Base-by-base conservation (phyloP, 1,284 basidiomycete species). In the Volvariella surrecta region DNA sequence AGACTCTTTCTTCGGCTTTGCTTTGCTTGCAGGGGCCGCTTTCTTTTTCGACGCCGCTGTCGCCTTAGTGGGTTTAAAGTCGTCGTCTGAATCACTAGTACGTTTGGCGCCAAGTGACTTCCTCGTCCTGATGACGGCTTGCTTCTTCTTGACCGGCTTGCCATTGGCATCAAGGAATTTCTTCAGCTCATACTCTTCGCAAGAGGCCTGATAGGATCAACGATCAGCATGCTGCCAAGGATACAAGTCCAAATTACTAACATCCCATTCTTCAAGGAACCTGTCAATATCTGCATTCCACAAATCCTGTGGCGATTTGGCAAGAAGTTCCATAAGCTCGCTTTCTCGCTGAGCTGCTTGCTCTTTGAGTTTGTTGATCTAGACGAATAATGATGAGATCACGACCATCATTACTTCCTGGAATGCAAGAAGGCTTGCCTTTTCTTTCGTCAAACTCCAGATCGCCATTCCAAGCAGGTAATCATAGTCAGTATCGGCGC, bases 401-500 rank as follows among this genome's bases (percentile, higher is more conserved):
- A 6, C 38, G 10, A 18, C 24, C 30, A 10, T 40, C 44, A 32
- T 46, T 32, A 46, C 37, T 31, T 20, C 18, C 18, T 24, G 31
- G 24, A 7, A 31, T 10, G 3, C 16, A 16, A 3, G 18, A 22
- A 2, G 37, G 56, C 71, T 16, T 46, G 88, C 92, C 80, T 88
- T 95, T 66, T 99, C 95, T 53, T 77, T 82, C 1, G 96, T 99
- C 67, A 99, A 70, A 64, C 84, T 97, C 72, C 82, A 94, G 59
- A 99, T 94, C 3, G 89, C 70, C 95, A 99, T 99, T 20, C 88
- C 82, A 47, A 99, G 69, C 48, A 99, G 65, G 66, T 99, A 99
- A 61, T 99, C 95, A 58, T 73, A 99, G 63, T 98, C 96, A 11
- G 64, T 67, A 30, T 78, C 74, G 2, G 72, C 63, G 1, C 71